These are phyloP conservation scores for Flaveria robusta DNA, from an alignment of 129 eudicot genomes.

Conservation along the genomic window DNA sequence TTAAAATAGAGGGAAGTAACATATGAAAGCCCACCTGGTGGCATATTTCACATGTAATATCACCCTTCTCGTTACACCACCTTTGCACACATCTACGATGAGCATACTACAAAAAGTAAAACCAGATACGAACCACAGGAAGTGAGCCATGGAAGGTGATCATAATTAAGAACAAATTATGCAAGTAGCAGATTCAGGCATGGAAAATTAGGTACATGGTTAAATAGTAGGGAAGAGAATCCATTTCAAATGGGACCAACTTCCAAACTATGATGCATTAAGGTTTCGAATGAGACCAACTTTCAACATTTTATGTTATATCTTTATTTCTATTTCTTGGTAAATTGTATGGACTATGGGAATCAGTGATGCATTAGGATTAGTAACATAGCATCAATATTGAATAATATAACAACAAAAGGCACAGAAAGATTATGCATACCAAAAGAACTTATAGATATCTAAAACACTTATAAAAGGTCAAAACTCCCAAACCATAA, in stretches of 20 bases:
- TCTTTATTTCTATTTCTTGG: background rate
- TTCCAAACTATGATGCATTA: background rate
- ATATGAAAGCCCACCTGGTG: conserved; percentile 57
- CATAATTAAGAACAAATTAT: background rate
- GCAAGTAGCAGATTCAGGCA: background rate
- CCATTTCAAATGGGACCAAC: background rate
- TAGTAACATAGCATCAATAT: conserved; percentile 4
- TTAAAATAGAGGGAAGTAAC: background rate
- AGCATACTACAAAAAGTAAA: conserved; percentile 73
- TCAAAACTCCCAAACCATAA: conserved; percentile 8
- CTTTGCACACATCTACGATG: conserved; percentile 90
- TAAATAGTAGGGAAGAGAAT: background rate
- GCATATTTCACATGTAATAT: conserved; percentile 87
- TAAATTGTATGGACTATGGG: background rate
- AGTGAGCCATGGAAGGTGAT: background rate
- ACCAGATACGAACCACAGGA: conserved; percentile 7
- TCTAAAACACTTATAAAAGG: background rate
- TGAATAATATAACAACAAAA: background rate
- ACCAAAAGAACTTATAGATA: background rate
- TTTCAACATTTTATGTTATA: no score
- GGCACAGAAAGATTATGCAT: background rate
- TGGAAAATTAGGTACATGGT: background rate
- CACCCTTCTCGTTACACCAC: conserved; percentile 97
- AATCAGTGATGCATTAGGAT: background rate
- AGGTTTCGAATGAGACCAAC: no score